Conservation (phyloP, 2,329 filamentous ascomycete species). For the Monosporascus sp. region DNA sequence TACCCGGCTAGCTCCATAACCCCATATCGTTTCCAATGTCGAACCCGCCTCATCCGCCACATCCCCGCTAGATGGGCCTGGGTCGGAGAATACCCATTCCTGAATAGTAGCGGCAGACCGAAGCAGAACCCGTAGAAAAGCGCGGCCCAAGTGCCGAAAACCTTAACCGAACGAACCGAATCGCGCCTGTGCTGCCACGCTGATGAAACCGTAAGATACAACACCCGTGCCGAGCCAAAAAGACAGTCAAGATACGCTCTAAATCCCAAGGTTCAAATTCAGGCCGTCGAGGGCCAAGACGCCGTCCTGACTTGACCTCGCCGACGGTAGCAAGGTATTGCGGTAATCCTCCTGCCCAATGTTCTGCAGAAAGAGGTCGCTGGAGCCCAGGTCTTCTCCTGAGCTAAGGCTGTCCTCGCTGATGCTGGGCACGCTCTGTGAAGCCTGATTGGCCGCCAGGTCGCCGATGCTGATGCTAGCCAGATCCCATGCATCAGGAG, state of each 20-base stretch:
- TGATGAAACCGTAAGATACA: neutral
- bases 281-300: conserved; percentile 18
- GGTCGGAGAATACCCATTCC: too few species aligned
- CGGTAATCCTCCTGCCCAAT: conserved; percentile 35
- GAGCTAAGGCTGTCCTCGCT: conserved; percentile 56
- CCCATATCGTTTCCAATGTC: too few species aligned
- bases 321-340: conserved; percentile 23
- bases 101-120: too few species aligned
- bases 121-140: too few species aligned
- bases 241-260: conserved; percentile 3
- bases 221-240: neutral
- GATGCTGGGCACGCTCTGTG: conserved; percentile 50
- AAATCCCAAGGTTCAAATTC: conserved; percentile 16
- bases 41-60: too few species aligned
- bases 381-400: conserved; percentile 44
- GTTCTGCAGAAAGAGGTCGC: conserved; percentile 38
- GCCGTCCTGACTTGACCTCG: conserved; percentile 19
- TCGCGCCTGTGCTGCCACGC: neutral
- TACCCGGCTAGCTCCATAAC: too few species aligned
- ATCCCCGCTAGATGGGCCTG: too few species aligned
- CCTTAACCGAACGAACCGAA: neutral
- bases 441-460: conserved; percentile 36
- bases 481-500: conserved; percentile 53
- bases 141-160: too few species aligned
- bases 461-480: conserved; percentile 46